Base-by-base conservation (phyloP, 352 stramenopile species). In the Thraustochytrium sp. region DNA sequence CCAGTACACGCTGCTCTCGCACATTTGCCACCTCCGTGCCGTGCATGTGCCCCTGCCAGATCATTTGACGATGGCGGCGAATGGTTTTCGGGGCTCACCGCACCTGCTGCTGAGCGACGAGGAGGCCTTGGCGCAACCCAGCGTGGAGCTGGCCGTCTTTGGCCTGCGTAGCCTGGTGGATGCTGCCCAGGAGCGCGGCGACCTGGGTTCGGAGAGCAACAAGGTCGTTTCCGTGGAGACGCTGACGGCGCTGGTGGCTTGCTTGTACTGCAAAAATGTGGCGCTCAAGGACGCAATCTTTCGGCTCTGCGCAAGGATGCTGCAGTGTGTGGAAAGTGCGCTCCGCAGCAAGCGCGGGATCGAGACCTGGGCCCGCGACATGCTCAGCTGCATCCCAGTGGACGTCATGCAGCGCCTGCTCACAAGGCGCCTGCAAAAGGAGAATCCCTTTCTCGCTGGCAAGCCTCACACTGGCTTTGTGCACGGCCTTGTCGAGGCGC, bases 41-140 rank as follows among this genome's bases (percentile, higher is more conserved):
- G n/a, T n/a, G n/a, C n/a, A n/a, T n/a, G n/a, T n/a, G n/a, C n/a
- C n/a, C n/a, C n/a, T n/a, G n/a, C n/a, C n/a, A n/a, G n/a, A n/a
- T n/a, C n/a, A n/a, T n/a, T 44, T 80, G 5, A 9, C n/a, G 5
- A 64, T 11, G 8, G 68, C 48, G 0, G 26, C 42, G 23, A 80
- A 80, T 38, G 48, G 31, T 3, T 80, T 80, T 80, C 36, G 44
- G 9, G 82, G 77, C 9, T 4, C 56, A 5, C 38, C 40, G 31
- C 46, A 56, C 21, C 49, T 76, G 26, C 23, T 49, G 36, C 61
- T 85, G 38, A 74, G 64, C 29, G 78, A 85, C 38, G 44, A 31
- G 38, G 82, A 85, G 16, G 82, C 82, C 16, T 34, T 85, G 26
- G 29, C 62, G 26, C 82, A 80, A 29, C 82, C 82, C 5, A 85